Conservation (phyloP, 306 rosid species). For the Castanea crenata region DNA sequence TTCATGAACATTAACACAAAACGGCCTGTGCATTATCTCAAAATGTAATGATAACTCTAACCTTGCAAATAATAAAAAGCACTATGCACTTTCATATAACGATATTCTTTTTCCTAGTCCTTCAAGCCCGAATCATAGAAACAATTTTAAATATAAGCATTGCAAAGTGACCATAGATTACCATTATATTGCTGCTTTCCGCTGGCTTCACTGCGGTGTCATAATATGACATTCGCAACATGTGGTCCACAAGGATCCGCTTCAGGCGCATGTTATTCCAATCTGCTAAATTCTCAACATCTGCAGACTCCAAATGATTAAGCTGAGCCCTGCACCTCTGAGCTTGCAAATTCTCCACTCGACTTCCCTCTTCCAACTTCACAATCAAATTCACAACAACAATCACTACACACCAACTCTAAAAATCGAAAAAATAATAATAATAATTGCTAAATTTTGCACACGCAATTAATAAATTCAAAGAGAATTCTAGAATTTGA, state of each 20-base stretch:
- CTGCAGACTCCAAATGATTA: conserved; percentile 79
- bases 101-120: not conserved
- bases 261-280: conserved; percentile 83
- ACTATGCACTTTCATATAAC: too few species aligned
- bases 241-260: conserved; percentile 90
- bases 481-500: too few species aligned
- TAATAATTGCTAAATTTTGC: not conserved
- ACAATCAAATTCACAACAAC: conserved; percentile 12
- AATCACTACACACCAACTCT: conserved; percentile 2
- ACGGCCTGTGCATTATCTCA: not conserved
- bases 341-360: conserved; percentile 75
- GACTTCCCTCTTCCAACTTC: conserved; percentile 86
- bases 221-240: conserved; percentile 91
- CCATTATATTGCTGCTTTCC: conserved; percentile 79
- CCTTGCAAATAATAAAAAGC: too few species aligned
- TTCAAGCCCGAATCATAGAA: not conserved
- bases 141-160: not conserved
- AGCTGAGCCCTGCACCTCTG: conserved; percentile 80
- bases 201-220: conserved; percentile 78
- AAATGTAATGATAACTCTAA: not conserved
- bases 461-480: too few species aligned
- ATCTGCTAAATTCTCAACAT: conserved; percentile 62
- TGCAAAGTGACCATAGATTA: not conserved
- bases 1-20: not conserved
- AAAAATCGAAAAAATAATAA: not conserved